Evolutionary conservation across 164 flowering plant species (phyloP), one percentile per base, ranked within the genome.

Genomic region (Chimonanthus praecox): DNA sequence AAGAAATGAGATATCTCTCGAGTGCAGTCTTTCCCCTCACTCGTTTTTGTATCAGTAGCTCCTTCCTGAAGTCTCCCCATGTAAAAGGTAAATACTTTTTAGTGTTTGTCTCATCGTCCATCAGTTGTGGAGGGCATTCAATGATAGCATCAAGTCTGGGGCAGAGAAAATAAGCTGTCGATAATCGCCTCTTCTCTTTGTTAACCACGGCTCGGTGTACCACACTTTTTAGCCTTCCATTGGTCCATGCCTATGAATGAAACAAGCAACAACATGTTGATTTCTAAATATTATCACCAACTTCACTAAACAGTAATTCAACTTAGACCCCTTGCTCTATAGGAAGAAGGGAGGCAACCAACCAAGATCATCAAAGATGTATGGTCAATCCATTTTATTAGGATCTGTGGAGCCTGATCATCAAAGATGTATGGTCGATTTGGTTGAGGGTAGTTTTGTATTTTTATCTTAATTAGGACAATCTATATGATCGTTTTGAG

Each of bases 201-300:
- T 82, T 82, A 51, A 82, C 83, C 66, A 82, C 83, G 8, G 85
- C 85, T 75, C 79, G 78, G 71, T 82, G 84, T 20, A 80, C 78
- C 48, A 71, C 79, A 47, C 85, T 80, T 68, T 74, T 80, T 3
- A 82, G 62, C 49, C 77, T 76, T 21, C 83, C 81, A 61, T 80
- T 82, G 6, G 80, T 82, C 85, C 85, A 82, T 69, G 81, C 81
- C 84, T 81, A 44, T 48, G 15, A 13, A 48, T 49, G n/a, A 21
- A 13, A 4, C 44, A 64, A 49, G 60, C n/a, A 33, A 33, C 33
- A 33, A 33, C 33, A 33, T 33, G 33, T 33, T 33, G 1, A 33
- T 33, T 33, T 33, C 33, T 33, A 33, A 33, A 33, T 33, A 33
- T 13, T n/a, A 54, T 13, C 6, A 10, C n/a, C 60, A 54, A 54